Evolutionary conservation across 257 asterid species (phyloP).

Genomic region (Lycium ferocissimum): DNA sequence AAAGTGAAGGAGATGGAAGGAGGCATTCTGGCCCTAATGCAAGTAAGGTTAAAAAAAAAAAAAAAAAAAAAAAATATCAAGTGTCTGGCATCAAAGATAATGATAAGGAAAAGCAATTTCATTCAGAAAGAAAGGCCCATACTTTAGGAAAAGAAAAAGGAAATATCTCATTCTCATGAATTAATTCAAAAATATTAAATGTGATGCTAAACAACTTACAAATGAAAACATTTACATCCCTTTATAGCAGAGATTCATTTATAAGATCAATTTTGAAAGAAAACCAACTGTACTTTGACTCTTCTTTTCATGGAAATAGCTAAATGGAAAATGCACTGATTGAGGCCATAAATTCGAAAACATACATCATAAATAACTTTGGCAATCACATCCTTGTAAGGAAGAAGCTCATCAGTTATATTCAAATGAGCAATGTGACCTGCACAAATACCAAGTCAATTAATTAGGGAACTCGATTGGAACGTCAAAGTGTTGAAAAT

Average conservation of each 20-base stretch:
- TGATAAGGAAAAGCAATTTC: not conserved
- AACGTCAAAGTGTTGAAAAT: not conserved
- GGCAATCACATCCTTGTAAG: conserved; percentile 81
- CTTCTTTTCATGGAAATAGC: not conserved
- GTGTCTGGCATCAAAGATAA: not conserved
- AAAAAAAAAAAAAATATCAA: not conserved
- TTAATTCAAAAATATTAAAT: not conserved
- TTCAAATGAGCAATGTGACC: conserved; percentile 97
- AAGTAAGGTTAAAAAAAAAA: no score
- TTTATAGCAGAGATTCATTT: conserved; percentile 27
- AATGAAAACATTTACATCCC: conserved; percentile 22
- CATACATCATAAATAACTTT: conserved; percentile 94
- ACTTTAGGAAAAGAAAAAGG: not conserved
- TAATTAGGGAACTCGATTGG: conserved; percentile 29
- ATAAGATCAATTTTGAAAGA: not conserved
- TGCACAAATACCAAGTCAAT: conserved; percentile 49
- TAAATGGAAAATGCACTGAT: not conserved
- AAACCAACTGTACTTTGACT: not conserved
- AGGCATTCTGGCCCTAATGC: not conserved
- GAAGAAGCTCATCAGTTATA: conserved; percentile 80
- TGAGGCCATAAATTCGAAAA: conserved; percentile 11
- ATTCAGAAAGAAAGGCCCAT: not conserved
- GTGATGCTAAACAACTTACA: conserved; percentile 4
- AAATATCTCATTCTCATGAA: not conserved
- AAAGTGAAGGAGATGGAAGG: conserved; percentile 14